Percentiles rank a stretch among this genome's conserved stretches.
These are phyloP conservation scores for Pseudotsuga menziesii DNA, from an alignment of 75 land plant species.

Conservation along the genomic window DNA sequence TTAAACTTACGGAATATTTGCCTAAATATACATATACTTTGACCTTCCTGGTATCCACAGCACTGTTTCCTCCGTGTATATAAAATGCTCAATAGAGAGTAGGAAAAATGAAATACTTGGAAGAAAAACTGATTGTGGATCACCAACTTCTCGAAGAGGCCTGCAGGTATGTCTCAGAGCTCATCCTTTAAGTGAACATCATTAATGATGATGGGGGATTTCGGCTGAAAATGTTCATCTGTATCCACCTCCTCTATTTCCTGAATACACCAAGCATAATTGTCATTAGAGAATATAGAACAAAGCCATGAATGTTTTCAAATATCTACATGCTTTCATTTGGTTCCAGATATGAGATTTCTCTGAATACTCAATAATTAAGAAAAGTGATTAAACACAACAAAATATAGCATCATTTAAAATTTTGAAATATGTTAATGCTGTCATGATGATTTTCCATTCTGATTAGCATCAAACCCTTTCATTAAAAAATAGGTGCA, in stretches of 20 bases:
- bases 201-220: conserved; percentile 55
- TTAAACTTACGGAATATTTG: no score
- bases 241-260: conserved; percentile 96
- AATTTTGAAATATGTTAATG: background rate
- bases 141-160: background rate
- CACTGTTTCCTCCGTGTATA: no score
- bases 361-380: background rate
- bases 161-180: conserved; percentile 16
- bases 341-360: background rate
- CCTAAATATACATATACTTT: no score
- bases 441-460: background rate
- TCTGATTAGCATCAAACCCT: background rate
- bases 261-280: conserved; percentile 31
- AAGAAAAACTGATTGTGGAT: no score
- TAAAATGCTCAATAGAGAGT: no score
- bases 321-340: background rate
- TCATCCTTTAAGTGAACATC: conserved; percentile 48
- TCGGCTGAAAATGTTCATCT: conserved; percentile 70
- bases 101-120: no score
- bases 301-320: background rate
- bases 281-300: background rate
- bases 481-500: background rate
- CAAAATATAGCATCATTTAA: background rate
- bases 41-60: no score
- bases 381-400: background rate